Percentiles rank a stretch among this genome's conserved stretches.
Conservation (phyloP, 1,284 basidiomycete species). For the Caloboletus firmus region DNA sequence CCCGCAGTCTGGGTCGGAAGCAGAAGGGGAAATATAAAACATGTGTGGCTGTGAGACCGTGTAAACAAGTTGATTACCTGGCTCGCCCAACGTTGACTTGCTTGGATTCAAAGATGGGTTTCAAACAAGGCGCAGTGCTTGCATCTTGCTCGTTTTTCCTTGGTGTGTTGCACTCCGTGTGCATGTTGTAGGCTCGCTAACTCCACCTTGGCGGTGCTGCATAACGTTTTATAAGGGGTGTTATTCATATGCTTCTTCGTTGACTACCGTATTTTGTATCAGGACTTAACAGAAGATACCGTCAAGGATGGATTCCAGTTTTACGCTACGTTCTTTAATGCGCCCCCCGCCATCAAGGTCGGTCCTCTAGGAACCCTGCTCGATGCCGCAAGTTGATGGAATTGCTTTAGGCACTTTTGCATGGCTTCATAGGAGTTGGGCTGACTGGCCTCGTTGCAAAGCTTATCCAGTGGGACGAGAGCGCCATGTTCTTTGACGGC, state of each 20-base stretch:
- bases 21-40: neutral
- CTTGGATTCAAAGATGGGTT: slow-evolving; percentile 59
- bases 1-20: neutral
- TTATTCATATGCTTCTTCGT: slow-evolving; percentile 87
- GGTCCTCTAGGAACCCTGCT: slow-evolving; percentile 15
- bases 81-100: neutral
- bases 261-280: slow-evolving; percentile 81
- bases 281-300: slow-evolving; percentile 58
- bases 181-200: slow-evolving; percentile 2
- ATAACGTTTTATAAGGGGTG: slow-evolving; percentile 59
- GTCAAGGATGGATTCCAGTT: slow-evolving; percentile 79
- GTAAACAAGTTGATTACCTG: slow-evolving; percentile 12
- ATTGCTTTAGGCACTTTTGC: slow-evolving; percentile 67
- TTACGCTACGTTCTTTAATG: slow-evolving; percentile 87
- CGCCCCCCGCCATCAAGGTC: slow-evolving; percentile 87
- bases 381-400: slow-evolving; percentile 3
- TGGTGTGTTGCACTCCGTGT: slow-evolving; percentile 42
- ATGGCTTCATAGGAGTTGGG: slow-evolving; percentile 77
- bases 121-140: slow-evolving; percentile 80
- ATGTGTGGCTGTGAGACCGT: slow-evolving; percentile 26
- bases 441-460: slow-evolving; percentile 74
- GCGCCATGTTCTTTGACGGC: slow-evolving; percentile 91
- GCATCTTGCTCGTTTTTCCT: slow-evolving; percentile 84
- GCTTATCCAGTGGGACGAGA: slow-evolving; percentile 83
- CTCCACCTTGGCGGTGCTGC: neutral